Conservation (phyloP, 2,329 filamentous ascomycete species). For the Pseudogymnoascus sp. region DNA sequence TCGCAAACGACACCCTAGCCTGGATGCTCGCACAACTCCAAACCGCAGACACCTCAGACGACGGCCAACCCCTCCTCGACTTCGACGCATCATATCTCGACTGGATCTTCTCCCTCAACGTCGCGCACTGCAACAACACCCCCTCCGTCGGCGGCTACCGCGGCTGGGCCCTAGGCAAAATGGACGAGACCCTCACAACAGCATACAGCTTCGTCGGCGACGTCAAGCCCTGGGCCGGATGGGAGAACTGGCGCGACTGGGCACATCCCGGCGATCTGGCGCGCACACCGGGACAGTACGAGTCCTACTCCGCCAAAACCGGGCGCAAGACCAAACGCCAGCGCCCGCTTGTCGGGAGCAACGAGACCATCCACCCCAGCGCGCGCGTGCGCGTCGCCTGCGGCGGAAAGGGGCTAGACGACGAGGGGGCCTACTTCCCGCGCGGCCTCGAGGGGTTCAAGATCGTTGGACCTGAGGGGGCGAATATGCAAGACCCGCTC, state of each 20-base stretch:
- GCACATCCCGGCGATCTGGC: slow-evolving; percentile 11
- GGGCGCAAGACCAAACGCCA: slow-evolving; percentile 26
- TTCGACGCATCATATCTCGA: slow-evolving; percentile 28
- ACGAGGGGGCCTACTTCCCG: slow-evolving; percentile 15
- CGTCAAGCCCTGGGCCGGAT: slow-evolving; percentile 11
- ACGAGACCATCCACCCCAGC: slow-evolving; percentile 28
- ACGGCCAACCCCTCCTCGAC: slow-evolving; percentile 25
- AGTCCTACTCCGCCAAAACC: slow-evolving; percentile 27
- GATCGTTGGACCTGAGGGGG: neutral
- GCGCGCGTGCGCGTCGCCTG: slow-evolving; percentile 22
- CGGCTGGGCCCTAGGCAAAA: slow-evolving; percentile 26
- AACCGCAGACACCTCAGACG: slow-evolving; percentile 2
- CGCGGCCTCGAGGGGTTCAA: slow-evolving; percentile 2
- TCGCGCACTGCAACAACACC: slow-evolving; percentile 15
- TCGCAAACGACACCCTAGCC: slow-evolving; percentile 39
- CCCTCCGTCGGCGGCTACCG: slow-evolving; percentile 12
- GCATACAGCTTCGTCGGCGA: slow-evolving; percentile 16
- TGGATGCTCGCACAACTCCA: slow-evolving; percentile 40
- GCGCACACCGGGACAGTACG: slow-evolving; percentile 28
- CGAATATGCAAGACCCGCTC: slow-evolving; percentile 13
- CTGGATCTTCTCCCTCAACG: slow-evolving; percentile 20
- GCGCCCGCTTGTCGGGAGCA: slow-evolving; percentile 25
- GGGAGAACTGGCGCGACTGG: neutral
- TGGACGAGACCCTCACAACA: slow-evolving; percentile 24
- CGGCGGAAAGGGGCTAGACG: slow-evolving; percentile 25